Conservation (phyloP, 2,329 filamentous ascomycete species). For the Colletotrichum tofieldiae region DNA sequence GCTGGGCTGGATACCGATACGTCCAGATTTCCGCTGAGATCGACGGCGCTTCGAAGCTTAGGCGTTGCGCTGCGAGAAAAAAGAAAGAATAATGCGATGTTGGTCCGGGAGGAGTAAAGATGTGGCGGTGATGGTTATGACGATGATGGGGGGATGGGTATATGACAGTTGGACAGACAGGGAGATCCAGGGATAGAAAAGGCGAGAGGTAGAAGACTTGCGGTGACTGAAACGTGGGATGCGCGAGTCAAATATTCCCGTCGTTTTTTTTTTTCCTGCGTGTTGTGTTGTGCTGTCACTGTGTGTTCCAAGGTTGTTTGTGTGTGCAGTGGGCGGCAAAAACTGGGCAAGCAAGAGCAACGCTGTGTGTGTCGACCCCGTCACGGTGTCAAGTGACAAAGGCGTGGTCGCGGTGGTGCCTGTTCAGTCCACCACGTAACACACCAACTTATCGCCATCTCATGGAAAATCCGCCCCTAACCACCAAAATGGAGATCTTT, state of each 20-base stretch:
- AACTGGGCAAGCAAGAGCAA: constrained; percentile 3
- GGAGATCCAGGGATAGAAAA: neutral
- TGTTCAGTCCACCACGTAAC: neutral
- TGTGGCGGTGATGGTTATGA: neutral
- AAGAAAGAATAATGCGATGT: constrained; percentile 10
- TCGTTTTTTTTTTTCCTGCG: neutral
- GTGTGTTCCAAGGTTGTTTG: neutral
- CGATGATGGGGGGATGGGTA: neutral
- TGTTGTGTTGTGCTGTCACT: constrained; percentile 1
- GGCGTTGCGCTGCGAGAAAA: neutral
- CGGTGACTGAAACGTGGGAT: constrained; percentile 30
- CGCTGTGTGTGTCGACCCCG: neutral
- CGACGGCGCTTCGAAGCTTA: constrained; percentile 19
- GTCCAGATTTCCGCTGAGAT: constrained; percentile 28
- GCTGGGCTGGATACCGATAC: neutral
- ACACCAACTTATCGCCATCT: neutral
- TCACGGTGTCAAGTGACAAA: neutral
- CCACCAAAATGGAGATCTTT: neutral
- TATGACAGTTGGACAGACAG: neutral
- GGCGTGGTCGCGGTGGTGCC: neutral
- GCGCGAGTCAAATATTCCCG: constrained; percentile 36
- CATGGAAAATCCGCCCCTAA: neutral
- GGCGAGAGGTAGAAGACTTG: neutral
- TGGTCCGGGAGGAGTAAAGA: constrained; percentile 8
- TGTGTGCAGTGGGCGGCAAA: constrained; percentile 9